A percentile compares a stretch with the other conserved stretches of the same genome.
phyloP scores from a whole-genome alignment of 2,329 filamentous ascomycete species.

The Periconia sp. region DNA sequence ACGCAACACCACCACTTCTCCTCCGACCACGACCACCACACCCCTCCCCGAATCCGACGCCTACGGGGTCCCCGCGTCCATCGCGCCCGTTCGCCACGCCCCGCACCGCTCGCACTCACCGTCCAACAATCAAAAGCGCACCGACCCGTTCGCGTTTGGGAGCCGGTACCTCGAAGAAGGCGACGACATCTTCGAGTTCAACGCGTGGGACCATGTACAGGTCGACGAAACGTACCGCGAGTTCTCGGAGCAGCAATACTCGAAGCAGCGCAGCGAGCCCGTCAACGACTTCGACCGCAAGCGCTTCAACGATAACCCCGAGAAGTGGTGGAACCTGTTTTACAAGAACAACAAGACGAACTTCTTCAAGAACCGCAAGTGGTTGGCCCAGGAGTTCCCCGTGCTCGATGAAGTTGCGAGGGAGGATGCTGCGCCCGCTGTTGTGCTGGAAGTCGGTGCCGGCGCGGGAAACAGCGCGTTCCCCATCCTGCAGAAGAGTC shows the following conservation, averaged over 20 bases:
- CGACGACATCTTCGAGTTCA: constrained; percentile 94
- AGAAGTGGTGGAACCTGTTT: constrained; percentile 97
- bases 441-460: constrained; percentile 87
- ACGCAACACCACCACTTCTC: constrained; percentile 16
- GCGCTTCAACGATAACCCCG: constrained; percentile 86
- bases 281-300: constrained; percentile 92
- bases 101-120: constrained; percentile 70
- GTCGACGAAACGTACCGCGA: constrained; percentile 85
- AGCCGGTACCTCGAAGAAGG: constrained; percentile 80
- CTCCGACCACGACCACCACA: constrained; percentile 7
- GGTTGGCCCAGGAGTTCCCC: constrained; percentile 95
- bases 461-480: constrained; percentile 97
- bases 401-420: constrained; percentile 75
- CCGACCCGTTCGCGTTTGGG: constrained; percentile 93
- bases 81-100: constrained; percentile 49
- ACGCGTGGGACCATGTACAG: constrained; percentile 98
- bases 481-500: constrained; percentile 80
- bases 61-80: constrained; percentile 53
- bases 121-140: constrained; percentile 77
- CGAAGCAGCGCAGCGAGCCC: constrained; percentile 79
- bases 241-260: constrained; percentile 82
- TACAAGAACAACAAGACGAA: constrained; percentile 97
- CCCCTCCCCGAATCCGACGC: constrained; percentile 41
- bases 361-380: constrained; percentile 99
- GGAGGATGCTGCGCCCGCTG: constrained; percentile 67